Conservation (phyloP, 2,329 filamentous ascomycete genomes). For the Aspergillus fumigatiaffinis region DNA sequence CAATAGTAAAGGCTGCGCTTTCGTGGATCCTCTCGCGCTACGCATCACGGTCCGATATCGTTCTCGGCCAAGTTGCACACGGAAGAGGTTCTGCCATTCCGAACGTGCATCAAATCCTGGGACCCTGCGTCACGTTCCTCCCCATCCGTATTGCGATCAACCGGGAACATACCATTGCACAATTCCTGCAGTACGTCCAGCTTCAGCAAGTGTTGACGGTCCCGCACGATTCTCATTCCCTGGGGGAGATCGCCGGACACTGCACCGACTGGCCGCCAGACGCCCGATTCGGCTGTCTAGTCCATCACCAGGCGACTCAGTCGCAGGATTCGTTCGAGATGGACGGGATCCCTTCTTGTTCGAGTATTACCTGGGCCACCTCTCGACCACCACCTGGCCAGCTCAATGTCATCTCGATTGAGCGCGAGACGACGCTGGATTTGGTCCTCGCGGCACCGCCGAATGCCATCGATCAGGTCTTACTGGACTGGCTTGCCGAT, state of each 20-base stretch:
- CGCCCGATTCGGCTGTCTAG: slow-evolving; percentile 3
- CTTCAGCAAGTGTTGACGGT: slow-evolving; percentile 7
- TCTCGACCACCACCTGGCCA: not conserved
- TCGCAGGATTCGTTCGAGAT: not conserved
- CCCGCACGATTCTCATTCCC: slow-evolving; percentile 4
- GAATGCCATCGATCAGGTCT: not conserved
- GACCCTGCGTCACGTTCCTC: not conserved
- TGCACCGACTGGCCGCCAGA: slow-evolving; percentile 7
- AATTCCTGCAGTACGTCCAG: slow-evolving; percentile 11
- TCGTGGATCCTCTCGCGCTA: slow-evolving; percentile 6
- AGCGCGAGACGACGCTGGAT: not conserved
- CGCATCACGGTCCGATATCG: not conserved
- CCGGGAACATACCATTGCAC: slow-evolving; percentile 1
- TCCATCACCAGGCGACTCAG: slow-evolving; percentile 5
- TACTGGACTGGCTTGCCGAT: not conserved
- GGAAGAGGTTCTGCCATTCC: no score
- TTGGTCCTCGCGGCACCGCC: not conserved
- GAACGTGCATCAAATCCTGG: no score
- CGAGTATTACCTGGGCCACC: not conserved
- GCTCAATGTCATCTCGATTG: not conserved
- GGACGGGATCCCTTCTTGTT: no score
- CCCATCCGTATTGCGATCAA: slow-evolving; percentile 4
- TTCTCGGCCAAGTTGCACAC: slow-evolving; percentile 5
- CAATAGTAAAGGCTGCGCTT: slow-evolving; percentile 8
- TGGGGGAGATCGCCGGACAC: slow-evolving; percentile 1